A percentile compares a stretch with the other conserved stretches of the same genome.
These are phyloP conservation scores for Tulasnella calospora DNA, from an alignment of 768 basidiomycete species.

Conservation along the genomic window DNA sequence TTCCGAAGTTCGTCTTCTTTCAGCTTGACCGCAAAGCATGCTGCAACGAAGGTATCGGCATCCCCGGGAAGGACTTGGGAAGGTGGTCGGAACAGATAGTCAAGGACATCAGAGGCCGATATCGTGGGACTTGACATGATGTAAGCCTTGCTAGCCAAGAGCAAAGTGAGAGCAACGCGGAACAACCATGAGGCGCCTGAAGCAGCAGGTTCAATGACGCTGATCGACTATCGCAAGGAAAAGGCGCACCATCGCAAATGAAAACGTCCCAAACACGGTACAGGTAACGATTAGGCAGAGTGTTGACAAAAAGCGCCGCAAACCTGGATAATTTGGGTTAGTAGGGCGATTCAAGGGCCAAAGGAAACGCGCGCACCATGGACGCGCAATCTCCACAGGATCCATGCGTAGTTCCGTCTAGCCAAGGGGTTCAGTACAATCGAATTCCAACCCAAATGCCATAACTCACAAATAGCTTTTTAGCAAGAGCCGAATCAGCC, in stretches of 20 bases:
- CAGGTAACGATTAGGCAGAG: slow-evolving; percentile 58
- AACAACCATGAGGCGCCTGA: slow-evolving; percentile 67
- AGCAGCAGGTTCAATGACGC: neutral
- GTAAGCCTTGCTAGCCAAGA: slow-evolving; percentile 51
- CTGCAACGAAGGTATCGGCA: slow-evolving; percentile 24
- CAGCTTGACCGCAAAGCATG: slow-evolving; percentile 17
- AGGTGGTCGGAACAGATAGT: slow-evolving; percentile 26
- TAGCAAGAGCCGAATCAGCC: slow-evolving; percentile 55
- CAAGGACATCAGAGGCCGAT: slow-evolving; percentile 4
- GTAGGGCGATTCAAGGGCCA: neutral
- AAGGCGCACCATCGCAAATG: slow-evolving; percentile 62
- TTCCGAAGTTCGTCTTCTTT: slow-evolving; percentile 29
- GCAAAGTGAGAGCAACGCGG: slow-evolving; percentile 64
- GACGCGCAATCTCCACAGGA: slow-evolving; percentile 53
- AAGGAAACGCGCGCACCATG: slow-evolving; percentile 48
- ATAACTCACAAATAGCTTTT: slow-evolving; percentile 52
- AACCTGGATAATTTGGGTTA: slow-evolving; percentile 48
- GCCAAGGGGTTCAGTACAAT: neutral
- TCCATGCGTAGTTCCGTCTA: slow-evolving; percentile 51
- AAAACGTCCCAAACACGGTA: slow-evolving; percentile 81
- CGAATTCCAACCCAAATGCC: neutral
- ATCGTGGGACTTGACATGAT: slow-evolving; percentile 22
- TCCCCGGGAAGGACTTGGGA: slow-evolving; percentile 24
- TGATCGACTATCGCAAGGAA: neutral
- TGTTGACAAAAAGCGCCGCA: slow-evolving; percentile 61